phyloP scores from a whole-genome alignment of 345 rosid species.

The Camelina hispida region DNA sequence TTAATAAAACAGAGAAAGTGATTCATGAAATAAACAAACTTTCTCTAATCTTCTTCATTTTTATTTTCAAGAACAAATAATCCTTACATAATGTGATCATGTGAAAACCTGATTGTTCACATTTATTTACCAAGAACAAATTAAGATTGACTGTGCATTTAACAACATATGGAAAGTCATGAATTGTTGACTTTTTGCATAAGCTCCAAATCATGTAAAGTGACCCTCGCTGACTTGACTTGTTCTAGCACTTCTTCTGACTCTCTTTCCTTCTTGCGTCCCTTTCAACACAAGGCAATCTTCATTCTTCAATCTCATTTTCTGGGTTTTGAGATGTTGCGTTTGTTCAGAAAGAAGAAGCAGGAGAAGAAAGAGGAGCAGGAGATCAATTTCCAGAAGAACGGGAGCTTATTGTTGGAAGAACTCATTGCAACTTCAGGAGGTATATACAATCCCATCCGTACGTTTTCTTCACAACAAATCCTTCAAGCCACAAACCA shows the following conservation, averaged over 20 bases:
- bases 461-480: conserved; percentile 30
- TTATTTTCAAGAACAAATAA: no score
- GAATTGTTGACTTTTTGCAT: neutral
- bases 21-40: conserved; percentile 29
- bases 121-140: conserved; percentile 4
- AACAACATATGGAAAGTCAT: neutral
- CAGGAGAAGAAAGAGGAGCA: conserved; percentile 22
- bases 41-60: conserved; percentile 20
- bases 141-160: neutral
- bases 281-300: conserved; percentile 9
- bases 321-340: conserved; percentile 17
- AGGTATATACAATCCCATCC: conserved; percentile 38
- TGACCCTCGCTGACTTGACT: conserved; percentile 22
- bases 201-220: conserved; percentile 1
- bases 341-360: conserved; percentile 12
- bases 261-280: neutral
- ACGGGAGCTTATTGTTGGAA: conserved; percentile 34
- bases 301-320: neutral
- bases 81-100: neutral
- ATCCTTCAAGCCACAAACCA: conserved; percentile 38
- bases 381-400: conserved; percentile 14
- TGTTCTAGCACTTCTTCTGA: conserved; percentile 1
- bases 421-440: conserved; percentile 39
- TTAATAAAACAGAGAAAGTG: conserved; percentile 39
- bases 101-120: neutral